Conservation (phyloP, 768 basidiomycete genomes). For the Hericium erinaceus region DNA sequence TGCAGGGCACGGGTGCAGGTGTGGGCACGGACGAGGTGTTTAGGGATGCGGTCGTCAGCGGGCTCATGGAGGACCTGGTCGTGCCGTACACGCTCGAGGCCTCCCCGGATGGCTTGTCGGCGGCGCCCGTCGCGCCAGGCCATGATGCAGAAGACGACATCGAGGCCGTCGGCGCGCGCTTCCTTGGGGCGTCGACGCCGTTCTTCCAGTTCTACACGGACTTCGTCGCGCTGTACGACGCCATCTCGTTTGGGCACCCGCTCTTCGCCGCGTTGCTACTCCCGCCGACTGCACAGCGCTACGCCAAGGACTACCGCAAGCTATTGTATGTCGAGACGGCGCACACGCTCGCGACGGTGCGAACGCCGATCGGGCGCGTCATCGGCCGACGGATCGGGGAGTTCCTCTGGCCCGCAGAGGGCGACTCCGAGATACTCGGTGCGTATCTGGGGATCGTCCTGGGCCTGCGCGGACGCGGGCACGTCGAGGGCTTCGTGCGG, state of each 20-base stretch:
- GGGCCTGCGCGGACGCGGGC: conserved; percentile 17
- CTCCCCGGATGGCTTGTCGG: conserved; percentile 16
- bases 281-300: conserved; percentile 66
- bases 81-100: conserved; percentile 37
- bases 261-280: conserved; percentile 70
- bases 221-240: conserved; percentile 82
- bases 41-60: conserved; percentile 56
- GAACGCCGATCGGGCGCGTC: conserved; percentile 40
- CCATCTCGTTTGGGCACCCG: conserved; percentile 78
- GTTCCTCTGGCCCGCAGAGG: conserved; percentile 68
- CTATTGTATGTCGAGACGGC: conserved; percentile 76
- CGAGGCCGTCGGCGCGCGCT: conserved; percentile 44
- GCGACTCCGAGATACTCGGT: conserved; percentile 47
- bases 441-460: conserved; percentile 53
- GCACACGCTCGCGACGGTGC: conserved; percentile 54
- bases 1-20: conserved; percentile 9
- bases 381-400: conserved; percentile 44
- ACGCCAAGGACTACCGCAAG: conserved; percentile 75
- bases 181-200: conserved; percentile 60
- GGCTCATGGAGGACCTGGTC: conserved; percentile 52
- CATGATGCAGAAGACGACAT: conserved; percentile 22
- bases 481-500: conserved; percentile 48
- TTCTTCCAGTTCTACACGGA: conserved; percentile 95
- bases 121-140: conserved; percentile 9
- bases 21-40: conserved; percentile 49